These are phyloP conservation scores for Yarrowia deformans DNA, from an alignment of 805 yeast genomes.

Conservation along the genomic window DNA sequence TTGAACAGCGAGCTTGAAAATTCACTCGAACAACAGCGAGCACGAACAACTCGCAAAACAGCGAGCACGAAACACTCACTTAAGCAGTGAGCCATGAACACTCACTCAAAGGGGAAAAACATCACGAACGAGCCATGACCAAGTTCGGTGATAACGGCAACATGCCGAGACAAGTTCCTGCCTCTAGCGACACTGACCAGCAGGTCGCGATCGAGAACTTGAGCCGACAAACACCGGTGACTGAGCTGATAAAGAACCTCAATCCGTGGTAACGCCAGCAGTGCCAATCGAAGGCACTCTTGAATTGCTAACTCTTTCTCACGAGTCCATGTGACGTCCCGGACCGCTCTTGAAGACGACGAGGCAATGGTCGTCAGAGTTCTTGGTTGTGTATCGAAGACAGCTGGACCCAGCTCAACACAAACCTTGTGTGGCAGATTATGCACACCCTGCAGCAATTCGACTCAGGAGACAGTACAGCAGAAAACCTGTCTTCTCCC, in stretches of 20 bases:
- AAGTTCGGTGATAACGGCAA: not conserved
- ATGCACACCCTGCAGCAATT: not conserved
- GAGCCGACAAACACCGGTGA: not conserved
- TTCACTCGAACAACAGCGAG: too few relatives aligned
- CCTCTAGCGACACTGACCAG: not conserved
- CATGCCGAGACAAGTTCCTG: not conserved
- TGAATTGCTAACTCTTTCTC: slow-evolving; percentile 5
- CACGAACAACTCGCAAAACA: too few relatives aligned
- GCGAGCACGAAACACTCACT: too few relatives aligned
- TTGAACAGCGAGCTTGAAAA: not conserved
- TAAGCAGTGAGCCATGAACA: not conserved
- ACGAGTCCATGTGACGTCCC: slow-evolving; percentile 5
- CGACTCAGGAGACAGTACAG: not conserved
- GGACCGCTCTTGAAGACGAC: slow-evolving; percentile 10
- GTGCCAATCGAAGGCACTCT: not conserved
- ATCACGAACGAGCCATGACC: not conserved
- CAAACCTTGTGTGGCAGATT: not conserved
- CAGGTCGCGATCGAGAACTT: not conserved
- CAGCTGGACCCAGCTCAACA: slow-evolving; percentile 2
- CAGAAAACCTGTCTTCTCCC: not conserved
- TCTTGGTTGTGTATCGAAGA: not conserved
- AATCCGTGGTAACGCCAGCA: not conserved
- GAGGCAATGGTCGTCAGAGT: slow-evolving; percentile 1
- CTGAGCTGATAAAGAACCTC: not conserved
- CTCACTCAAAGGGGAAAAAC: not conserved